These are phyloP conservation scores for Pascua guehoae DNA, from an alignment of 1,284 basidiomycete genomes.

Conservation along the genomic window DNA sequence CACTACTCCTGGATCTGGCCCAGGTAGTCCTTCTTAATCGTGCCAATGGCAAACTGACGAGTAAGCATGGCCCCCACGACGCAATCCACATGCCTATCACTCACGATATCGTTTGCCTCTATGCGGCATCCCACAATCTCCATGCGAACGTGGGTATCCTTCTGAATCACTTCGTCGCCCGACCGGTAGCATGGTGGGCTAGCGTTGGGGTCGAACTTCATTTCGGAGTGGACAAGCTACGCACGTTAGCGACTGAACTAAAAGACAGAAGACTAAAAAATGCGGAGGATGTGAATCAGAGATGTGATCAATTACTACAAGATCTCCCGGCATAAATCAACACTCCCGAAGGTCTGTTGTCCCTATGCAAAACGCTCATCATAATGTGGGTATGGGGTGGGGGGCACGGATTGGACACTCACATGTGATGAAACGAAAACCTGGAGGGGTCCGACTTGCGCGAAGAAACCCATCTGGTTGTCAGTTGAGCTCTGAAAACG, in stretches of 20 bases:
- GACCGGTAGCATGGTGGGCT: slow-evolving; percentile 88
- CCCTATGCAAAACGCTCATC: slow-evolving; percentile 43
- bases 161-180: slow-evolving; percentile 88
- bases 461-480: slow-evolving; percentile 72
- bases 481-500: slow-evolving; percentile 95
- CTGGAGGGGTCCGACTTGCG: slow-evolving; percentile 86
- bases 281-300: slow-evolving; percentile 26
- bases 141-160: slow-evolving; percentile 84
- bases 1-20: slow-evolving; percentile 63
- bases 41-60: slow-evolving; percentile 79
- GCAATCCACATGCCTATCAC: slow-evolving; percentile 38
- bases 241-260: slow-evolving; percentile 12
- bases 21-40: slow-evolving; percentile 90
- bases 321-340: slow-evolving; percentile 49
- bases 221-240: slow-evolving; percentile 86
- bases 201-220: slow-evolving; percentile 87
- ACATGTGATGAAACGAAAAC: slow-evolving; percentile 95
- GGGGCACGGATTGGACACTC: slow-evolving; percentile 35
- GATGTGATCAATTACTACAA: slow-evolving; percentile 50
- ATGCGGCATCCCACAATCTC: slow-evolving; percentile 96
- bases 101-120: slow-evolving; percentile 93
- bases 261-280: slow-evolving; percentile 1
- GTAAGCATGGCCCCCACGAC: slow-evolving; percentile 1
- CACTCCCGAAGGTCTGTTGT: slow-evolving; percentile 36
- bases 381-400: slow-evolving; percentile 10